Evolutionary conservation across 192 early-diverging fungal genomes (phyloP).

Genomic region (Umbelopsis isabellina): DNA sequence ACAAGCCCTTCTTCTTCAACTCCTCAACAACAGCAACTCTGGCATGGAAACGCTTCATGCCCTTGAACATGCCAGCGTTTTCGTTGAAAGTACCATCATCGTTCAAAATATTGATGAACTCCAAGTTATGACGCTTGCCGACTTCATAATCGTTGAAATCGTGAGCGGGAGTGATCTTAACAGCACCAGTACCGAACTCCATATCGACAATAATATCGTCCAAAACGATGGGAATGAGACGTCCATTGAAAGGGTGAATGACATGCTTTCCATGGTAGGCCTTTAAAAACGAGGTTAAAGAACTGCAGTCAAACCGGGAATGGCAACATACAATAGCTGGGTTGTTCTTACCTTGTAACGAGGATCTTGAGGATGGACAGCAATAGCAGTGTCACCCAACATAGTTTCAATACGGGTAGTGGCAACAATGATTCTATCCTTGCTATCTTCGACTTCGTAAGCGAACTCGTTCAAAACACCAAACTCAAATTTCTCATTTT

Average conservation of each 20-base stretch:
- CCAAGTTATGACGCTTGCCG: conserved; percentile 91
- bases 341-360: conserved; percentile 72
- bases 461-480: conserved; percentile 96
- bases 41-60: conserved; percentile 93
- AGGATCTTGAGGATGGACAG: conserved; percentile 89
- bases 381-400: conserved; percentile 97
- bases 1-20: conserved; percentile 88
- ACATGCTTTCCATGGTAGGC: conserved; percentile 94
- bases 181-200: conserved; percentile 96
- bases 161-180: conserved; percentile 99
- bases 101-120: conserved; percentile 97
- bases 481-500: conserved; percentile 97
- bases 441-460: conserved; percentile 85
- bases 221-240: conserved; percentile 87
- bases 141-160: conserved; percentile 96
- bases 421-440: conserved; percentile 91
- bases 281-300: conserved; percentile 28
- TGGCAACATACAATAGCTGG: not conserved
- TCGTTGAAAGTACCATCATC: conserved; percentile 95
- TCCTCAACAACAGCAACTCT: conserved; percentile 86
- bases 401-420: conserved; percentile 99
- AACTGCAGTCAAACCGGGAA: not conserved
- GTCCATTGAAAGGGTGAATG: conserved; percentile 90
- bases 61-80: conserved; percentile 84
- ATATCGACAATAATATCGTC: conserved; percentile 88